phyloP scores from a whole-genome alignment of 2,329 filamentous ascomycete species.

The Xylariaceae sp. region DNA sequence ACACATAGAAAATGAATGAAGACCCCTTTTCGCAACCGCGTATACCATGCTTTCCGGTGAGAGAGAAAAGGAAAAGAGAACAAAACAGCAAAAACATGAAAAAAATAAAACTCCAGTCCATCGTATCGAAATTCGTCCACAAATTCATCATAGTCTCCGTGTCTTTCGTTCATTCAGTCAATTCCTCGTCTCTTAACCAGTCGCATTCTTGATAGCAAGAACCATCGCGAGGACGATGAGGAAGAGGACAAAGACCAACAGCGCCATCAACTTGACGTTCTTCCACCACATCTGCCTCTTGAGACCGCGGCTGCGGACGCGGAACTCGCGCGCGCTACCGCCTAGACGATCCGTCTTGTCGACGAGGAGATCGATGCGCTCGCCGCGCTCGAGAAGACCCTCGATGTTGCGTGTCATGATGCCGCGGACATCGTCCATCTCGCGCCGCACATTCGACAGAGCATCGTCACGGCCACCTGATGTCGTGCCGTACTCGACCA shows the following conservation, averaged over 20 bases:
- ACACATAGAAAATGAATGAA: conserved; percentile 8
- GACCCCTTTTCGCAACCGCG: conserved; percentile 9
- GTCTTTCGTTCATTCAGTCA: background rate
- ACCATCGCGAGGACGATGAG: conserved; percentile 53
- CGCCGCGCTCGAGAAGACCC: conserved; percentile 78
- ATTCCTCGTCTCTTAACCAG: conserved; percentile 11
- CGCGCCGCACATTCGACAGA: conserved; percentile 72
- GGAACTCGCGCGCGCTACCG: conserved; percentile 82
- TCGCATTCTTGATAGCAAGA: conserved; percentile 46
- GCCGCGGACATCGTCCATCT: conserved; percentile 87
- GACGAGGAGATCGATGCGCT: conserved; percentile 87
- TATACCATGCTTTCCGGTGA: conserved; percentile 5
- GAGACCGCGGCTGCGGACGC: conserved; percentile 77
- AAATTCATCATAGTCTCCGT: background rate
- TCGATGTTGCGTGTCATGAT: conserved; percentile 98
- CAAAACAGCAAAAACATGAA: background rate
- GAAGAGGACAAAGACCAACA: conserved; percentile 64
- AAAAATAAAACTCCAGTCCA: background rate
- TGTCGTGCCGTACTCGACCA: conserved; percentile 80
- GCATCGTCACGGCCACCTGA: conserved; percentile 72
- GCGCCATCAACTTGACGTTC: conserved; percentile 89
- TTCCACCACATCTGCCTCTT: conserved; percentile 99
- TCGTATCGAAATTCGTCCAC: background rate
- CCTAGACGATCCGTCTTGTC: conserved; percentile 95
- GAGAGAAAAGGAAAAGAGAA: background rate